These are phyloP conservation scores for Creolimax fragrantissima DNA, from an alignment of 78 protist genomes.

Conservation along the genomic window DNA sequence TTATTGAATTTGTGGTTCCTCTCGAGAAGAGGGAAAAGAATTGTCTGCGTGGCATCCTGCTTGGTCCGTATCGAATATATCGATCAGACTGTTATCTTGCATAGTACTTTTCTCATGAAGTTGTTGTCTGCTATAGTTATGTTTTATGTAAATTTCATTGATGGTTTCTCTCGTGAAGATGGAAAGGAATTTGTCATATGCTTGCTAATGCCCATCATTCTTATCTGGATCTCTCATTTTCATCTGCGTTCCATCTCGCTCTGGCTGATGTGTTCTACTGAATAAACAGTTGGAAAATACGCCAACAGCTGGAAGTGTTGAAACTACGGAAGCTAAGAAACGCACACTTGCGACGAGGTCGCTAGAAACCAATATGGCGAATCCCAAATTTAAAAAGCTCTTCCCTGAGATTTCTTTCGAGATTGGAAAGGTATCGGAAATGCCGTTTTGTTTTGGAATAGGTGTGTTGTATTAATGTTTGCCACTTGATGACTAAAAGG, in stretches of 20 bases:
- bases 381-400: background rate
- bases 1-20: background rate
- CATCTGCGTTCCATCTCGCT: background rate
- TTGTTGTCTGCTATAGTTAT: too few relatives aligned
- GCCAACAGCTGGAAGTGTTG: background rate
- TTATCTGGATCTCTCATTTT: background rate
- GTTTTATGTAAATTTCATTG: too few relatives aligned
- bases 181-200: too few relatives aligned
- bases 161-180: too few relatives aligned
- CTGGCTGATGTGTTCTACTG: too few relatives aligned
- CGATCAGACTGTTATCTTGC: too few relatives aligned
- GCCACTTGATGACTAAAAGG: background rate
- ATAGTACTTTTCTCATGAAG: too few relatives aligned
- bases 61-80: too few relatives aligned
- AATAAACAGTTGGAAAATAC: conserved; percentile 5
- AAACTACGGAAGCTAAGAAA: conserved; percentile 13
- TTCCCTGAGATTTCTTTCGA: conserved; percentile 5
- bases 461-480: background rate
- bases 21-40: background rate
- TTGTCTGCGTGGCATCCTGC: too few relatives aligned
- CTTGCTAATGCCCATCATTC: too few relatives aligned
- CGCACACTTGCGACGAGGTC: background rate
- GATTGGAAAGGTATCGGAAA: background rate
- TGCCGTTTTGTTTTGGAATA: background rate
- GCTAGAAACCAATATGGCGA: background rate